A percentile compares a stretch with the other conserved stretches of the same genome.
Evolutionary conservation across 2,329 filamentous ascomycete species (phyloP).

Genomic region (Metarhizium anisopliae): DNA sequence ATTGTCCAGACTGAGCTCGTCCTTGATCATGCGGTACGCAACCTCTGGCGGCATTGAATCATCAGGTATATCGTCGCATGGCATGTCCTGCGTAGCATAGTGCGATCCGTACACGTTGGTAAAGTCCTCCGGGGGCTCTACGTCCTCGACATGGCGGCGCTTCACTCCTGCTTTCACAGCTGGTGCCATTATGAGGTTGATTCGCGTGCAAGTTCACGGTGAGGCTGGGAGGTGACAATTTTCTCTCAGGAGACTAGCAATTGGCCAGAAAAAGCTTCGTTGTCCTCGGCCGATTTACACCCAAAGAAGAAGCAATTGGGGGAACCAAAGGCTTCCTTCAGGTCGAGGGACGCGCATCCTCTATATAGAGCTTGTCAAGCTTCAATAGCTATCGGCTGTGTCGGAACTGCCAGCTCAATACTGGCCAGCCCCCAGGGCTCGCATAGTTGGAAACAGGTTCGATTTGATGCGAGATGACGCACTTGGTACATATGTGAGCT

Average conservation of each 20-base stretch:
- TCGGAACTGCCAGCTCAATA: background rate
- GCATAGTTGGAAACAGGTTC: background rate
- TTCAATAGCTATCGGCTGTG: background rate
- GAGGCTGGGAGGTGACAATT: background rate
- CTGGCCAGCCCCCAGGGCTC: background rate
- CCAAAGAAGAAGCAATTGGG: too few relatives aligned
- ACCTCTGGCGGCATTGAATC: constrained; percentile 82
- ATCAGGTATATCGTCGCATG: constrained; percentile 80
- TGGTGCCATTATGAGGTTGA: background rate
- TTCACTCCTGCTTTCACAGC: constrained; percentile 19
- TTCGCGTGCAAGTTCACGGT: background rate
- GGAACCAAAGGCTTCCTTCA: background rate
- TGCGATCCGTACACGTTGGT: constrained; percentile 80
- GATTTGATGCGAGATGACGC: background rate
- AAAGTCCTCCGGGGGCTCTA: constrained; percentile 35
- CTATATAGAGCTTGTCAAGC: background rate
- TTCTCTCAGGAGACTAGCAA: background rate
- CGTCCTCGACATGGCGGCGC: constrained; percentile 43
- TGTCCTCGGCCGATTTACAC: background rate
- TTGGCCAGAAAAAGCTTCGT: background rate
- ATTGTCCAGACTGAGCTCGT: constrained; percentile 84
- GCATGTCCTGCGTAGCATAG: constrained; percentile 74
- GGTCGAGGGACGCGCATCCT: background rate
- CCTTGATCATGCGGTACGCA: constrained; percentile 93
- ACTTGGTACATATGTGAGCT: background rate